Percentiles rank a stretch among this genome's conserved stretches.
These are phyloP conservation scores for Trichoderma guizhouense DNA, from an alignment of 2,329 filamentous ascomycete species.

Conservation along the genomic window DNA sequence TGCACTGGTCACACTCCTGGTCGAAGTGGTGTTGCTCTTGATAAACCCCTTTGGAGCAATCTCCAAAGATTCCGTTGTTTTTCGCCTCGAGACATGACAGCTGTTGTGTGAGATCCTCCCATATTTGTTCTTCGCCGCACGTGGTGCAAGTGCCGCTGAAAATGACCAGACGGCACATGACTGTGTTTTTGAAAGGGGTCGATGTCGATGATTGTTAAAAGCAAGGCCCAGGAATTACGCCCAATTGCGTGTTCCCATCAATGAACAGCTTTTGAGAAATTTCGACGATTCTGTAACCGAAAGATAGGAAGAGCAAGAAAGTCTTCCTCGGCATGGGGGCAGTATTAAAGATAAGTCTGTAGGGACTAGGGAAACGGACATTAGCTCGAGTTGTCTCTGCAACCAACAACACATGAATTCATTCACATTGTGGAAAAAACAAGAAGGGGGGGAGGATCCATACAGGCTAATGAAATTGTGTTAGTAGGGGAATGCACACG, in stretches of 20 bases:
- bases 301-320: neutral
- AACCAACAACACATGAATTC: neutral
- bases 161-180: slow-evolving; percentile 47
- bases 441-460: neutral
- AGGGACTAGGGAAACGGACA: neutral
- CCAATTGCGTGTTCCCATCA: neutral
- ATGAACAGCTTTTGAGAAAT: neutral
- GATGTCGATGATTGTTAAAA: neutral
- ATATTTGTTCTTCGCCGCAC: slow-evolving; percentile 40
- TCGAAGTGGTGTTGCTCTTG: slow-evolving; percentile 45
- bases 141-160: slow-evolving; percentile 44
- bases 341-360: neutral
- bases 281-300: neutral
- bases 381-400: neutral
- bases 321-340: neutral
- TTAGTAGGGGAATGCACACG: slow-evolving; percentile 6
- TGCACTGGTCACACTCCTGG: slow-evolving; percentile 46
- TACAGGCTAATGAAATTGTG: neutral
- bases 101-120: slow-evolving; percentile 45
- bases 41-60: slow-evolving; percentile 40
- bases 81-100: slow-evolving; percentile 49
- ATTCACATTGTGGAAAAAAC: neutral
- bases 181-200: neutral
- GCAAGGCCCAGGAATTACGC: neutral
- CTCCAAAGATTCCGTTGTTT: slow-evolving; percentile 45